Base-by-base conservation (phyloP, 306 rosid species). In the Lathyrus sativus region DNA sequence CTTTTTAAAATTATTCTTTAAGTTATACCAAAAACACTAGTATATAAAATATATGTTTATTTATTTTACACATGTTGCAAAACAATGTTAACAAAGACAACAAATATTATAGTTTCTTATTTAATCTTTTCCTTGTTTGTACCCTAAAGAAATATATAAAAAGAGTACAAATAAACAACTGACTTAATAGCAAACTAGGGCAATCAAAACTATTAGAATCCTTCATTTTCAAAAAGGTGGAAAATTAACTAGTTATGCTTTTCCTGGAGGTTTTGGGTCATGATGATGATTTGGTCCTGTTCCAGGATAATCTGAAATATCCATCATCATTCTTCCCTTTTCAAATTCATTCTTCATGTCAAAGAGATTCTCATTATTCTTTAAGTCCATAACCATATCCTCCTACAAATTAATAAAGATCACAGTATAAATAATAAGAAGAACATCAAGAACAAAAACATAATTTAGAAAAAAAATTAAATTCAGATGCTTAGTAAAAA, bases 241-340 rank as follows among this genome's bases (percentile, higher is more conserved):
- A 33, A 58, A 53, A 9, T 53, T 9, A 28, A 57, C 13, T 50
- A 67, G 13, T 61, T 56, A 79, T 37, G 81, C 46, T 26, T 58
- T 73, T 57, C 82, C 82, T 13, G 79, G 82, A 62, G 66, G 19
- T 73, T 50, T 76, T 12, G 82, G 85, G 14, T 73, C 57, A 77
- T 81, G 85, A 15, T 61, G 57, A 9, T 63, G 73, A 77, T 77
- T 81, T 73, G 85, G 38, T 58, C 48, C 43, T 24, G 85, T 14
- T 68, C 44, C 26, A 11, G 63, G 14, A 63, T 81, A 81, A 38
- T 81, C 85, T 24, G n/a, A 48, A 68, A 50, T 26, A 35, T 76
- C 71, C 62, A 50, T 4, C 67, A 81, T 50, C 77, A 68, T 76
- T 73, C 81, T 76, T 18, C 70, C 31, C 37, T 57, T 71, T 57